Evolutionary conservation across 306 rosid species (phyloP).

Genomic region (Trifolium subterraneum): DNA sequence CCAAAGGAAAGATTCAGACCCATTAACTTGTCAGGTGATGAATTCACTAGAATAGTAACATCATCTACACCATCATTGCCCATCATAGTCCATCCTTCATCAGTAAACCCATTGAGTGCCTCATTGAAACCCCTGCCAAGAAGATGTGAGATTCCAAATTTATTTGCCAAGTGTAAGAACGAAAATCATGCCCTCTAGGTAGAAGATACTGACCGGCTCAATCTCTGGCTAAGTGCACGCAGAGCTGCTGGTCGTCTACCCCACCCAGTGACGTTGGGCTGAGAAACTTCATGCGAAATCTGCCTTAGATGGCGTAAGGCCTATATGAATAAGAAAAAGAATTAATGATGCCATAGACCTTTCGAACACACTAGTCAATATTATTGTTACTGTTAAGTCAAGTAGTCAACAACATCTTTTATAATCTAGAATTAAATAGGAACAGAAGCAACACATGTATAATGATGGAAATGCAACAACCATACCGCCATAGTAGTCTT

Average conservation of each 20-base stretch:
- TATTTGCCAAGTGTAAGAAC: constrained; percentile 3
- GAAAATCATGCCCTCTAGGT: constrained; percentile 7
- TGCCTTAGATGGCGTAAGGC: constrained; percentile 93
- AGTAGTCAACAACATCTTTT: constrained; percentile 3
- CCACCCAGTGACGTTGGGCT: constrained; percentile 88
- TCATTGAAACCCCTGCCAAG: constrained; percentile 88
- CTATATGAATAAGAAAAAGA: constrained; percentile 44
- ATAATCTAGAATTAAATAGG: constrained; percentile 9
- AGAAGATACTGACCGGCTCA: constrained; percentile 69
- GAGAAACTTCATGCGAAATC: constrained; percentile 93
- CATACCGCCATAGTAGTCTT: constrained; percentile 97
- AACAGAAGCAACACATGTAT: constrained; percentile 11
- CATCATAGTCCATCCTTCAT: constrained; percentile 97
- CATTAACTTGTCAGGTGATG: constrained; percentile 93
- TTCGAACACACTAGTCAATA: constrained; percentile 7
- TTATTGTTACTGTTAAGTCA: background rate
- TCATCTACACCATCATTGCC: constrained; percentile 94
- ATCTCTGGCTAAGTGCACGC: constrained; percentile 87
- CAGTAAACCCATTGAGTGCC: constrained; percentile 94
- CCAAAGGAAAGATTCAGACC: constrained; percentile 85
- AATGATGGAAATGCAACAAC: constrained; percentile 17
- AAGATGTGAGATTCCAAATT: constrained; percentile 45
- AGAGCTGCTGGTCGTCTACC: constrained; percentile 96
- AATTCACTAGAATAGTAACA: constrained; percentile 84
- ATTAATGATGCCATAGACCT: background rate